phyloP scores from a whole-genome alignment of 352 stramenopile species.

The Halophytophthora polymorphica region DNA sequence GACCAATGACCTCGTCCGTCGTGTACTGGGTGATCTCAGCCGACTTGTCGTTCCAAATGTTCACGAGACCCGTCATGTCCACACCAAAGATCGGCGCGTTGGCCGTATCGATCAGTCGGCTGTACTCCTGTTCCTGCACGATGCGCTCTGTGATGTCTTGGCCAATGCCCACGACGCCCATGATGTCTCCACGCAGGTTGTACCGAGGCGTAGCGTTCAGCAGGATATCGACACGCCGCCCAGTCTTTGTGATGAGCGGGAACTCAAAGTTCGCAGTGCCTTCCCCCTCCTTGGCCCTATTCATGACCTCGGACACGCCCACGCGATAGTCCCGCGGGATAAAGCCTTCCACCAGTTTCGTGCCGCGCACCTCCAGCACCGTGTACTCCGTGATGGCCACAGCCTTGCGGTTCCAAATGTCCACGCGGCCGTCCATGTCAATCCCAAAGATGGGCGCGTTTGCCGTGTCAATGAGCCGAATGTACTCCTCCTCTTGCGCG shows the following conservation, averaged over 20 bases:
- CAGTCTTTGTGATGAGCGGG: slow-evolving; percentile 80
- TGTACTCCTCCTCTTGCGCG: slow-evolving; percentile 86
- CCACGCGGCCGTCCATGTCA: slow-evolving; percentile 76
- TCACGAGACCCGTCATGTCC: slow-evolving; percentile 68
- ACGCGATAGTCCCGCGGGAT: slow-evolving; percentile 74
- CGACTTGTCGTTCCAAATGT: slow-evolving; percentile 91
- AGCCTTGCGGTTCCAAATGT: slow-evolving; percentile 91
- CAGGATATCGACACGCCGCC: slow-evolving; percentile 72
- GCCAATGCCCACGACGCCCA: slow-evolving; percentile 79
- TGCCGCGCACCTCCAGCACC: slow-evolving; percentile 84
- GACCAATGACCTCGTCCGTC: slow-evolving; percentile 85
- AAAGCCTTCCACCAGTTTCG: slow-evolving; percentile 88
- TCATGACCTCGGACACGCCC: slow-evolving; percentile 58
- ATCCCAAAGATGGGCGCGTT: slow-evolving; percentile 91
- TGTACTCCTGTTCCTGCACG: slow-evolving; percentile 88
- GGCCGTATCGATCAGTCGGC: slow-evolving; percentile 81
- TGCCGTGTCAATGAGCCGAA: slow-evolving; percentile 85
- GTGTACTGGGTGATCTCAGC: slow-evolving; percentile 88
- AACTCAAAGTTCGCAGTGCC: slow-evolving; percentile 87
- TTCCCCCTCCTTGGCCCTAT: slow-evolving; percentile 53
- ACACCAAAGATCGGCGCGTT: slow-evolving; percentile 89
- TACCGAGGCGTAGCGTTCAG: slow-evolving; percentile 82
- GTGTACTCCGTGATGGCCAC: slow-evolving; percentile 89
- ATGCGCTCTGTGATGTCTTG: slow-evolving; percentile 82
- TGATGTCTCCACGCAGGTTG: slow-evolving; percentile 75